Evolutionary conservation across 2,329 filamentous ascomycete genomes (phyloP).

Genomic region (Colletotrichum liaoningense): DNA sequence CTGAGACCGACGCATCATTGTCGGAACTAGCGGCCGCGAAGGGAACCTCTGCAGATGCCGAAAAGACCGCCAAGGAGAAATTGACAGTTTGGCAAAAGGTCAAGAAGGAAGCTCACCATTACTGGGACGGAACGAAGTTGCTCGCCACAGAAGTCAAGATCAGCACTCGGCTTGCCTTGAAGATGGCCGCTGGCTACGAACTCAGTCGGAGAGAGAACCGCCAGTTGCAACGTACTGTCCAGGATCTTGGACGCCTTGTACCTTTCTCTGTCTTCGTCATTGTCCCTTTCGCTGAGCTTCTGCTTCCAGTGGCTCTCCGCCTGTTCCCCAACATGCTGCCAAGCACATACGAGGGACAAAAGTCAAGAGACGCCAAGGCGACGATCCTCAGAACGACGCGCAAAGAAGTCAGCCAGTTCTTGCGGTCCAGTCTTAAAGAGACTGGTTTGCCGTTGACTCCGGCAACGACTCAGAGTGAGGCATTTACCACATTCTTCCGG

Average conservation of each 20-base stretch:
- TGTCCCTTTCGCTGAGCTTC: constrained; percentile 93
- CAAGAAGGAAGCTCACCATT: constrained; percentile 93
- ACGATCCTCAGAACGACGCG: constrained; percentile 83
- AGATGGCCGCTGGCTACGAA: constrained; percentile 98
- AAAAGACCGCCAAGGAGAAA: constrained; percentile 79
- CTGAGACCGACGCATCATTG: constrained; percentile 58
- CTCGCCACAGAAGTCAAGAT: constrained; percentile 93
- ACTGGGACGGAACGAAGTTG: constrained; percentile 98
- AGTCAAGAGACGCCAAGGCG: constrained; percentile 90
- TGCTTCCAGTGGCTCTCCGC: constrained; percentile 91
- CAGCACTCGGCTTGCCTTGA: constrained; percentile 88
- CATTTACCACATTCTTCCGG: constrained; percentile 97
- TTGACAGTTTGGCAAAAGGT: constrained; percentile 91
- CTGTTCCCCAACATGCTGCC: constrained; percentile 97
- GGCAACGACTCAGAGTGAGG: constrained; percentile 88
- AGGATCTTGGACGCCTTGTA: constrained; percentile 91
- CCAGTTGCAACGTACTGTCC: constrained; percentile 92
- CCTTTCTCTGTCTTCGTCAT: constrained; percentile 98
- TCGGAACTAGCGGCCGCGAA: constrained; percentile 74
- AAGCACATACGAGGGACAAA: constrained; percentile 95
- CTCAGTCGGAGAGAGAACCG: constrained; percentile 92
- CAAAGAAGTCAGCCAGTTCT: constrained; percentile 92
- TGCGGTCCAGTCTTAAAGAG: constrained; percentile 89
- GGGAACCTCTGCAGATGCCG: constrained; percentile 69
- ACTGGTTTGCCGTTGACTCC: constrained; percentile 90